Evolutionary conservation across 352 stramenopile species (phyloP).

Genomic region (Blastocystis sp.): DNA sequence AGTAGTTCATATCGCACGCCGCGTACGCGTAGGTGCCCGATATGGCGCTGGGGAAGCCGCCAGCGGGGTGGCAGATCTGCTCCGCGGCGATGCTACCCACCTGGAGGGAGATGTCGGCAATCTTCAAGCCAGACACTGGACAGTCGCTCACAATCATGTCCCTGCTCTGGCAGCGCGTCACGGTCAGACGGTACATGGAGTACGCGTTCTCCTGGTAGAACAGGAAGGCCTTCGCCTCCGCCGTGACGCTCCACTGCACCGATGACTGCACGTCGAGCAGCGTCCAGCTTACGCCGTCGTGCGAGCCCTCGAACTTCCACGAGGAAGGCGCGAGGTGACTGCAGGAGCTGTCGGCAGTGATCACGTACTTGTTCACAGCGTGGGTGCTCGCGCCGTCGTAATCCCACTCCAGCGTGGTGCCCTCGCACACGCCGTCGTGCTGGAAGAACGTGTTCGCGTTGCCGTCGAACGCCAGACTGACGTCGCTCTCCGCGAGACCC

Average conservation of each 20-base stretch:
- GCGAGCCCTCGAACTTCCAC: conserved; percentile 62
- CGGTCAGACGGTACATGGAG: neutral
- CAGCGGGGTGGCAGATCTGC: neutral
- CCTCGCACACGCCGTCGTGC: conserved; percentile 54
- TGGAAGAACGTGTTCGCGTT: conserved; percentile 61
- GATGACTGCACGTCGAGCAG: conserved; percentile 35
- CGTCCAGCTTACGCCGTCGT: conserved; percentile 45
- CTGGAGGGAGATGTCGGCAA: conserved; percentile 1
- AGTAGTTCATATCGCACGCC: conserved; percentile 40
- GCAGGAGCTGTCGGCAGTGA: neutral
- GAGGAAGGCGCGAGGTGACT: neutral
- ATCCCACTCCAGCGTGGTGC: conserved; percentile 44
- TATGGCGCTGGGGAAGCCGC: neutral
- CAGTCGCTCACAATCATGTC: neutral
- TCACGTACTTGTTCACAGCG: conserved; percentile 45
- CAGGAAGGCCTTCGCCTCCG: conserved; percentile 4
- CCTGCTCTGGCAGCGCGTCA: conserved; percentile 37
- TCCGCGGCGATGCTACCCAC: neutral
- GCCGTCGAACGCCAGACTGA: neutral
- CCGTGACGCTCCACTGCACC: neutral
- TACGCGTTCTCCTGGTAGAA: conserved; percentile 70
- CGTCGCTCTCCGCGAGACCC: neutral
- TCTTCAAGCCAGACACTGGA: neutral
- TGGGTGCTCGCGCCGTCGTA: conserved; percentile 15
- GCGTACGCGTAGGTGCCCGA: conserved; percentile 15